Evolutionary conservation across 1,139 yeast species (phyloP).

Genomic region (Pichia sp.): DNA sequence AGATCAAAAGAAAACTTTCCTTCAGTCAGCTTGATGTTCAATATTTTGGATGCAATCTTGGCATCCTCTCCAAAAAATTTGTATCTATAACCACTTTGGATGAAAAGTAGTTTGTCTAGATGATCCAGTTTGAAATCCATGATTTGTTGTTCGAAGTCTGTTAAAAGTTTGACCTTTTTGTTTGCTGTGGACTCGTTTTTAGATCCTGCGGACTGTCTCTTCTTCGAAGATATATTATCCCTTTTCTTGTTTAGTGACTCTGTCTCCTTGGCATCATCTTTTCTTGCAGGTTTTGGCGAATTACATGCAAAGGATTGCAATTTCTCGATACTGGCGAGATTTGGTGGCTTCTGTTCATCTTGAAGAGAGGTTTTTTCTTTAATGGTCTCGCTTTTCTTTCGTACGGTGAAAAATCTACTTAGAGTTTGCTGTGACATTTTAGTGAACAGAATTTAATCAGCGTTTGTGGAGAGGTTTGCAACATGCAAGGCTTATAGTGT

Average conservation of each 20-base stretch:
- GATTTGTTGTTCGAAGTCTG: conserved; percentile 80
- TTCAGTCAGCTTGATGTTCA: conserved; percentile 69
- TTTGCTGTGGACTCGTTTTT: neutral
- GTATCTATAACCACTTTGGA: conserved; percentile 90
- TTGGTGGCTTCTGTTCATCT: neutral
- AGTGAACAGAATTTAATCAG: too few relatives aligned
- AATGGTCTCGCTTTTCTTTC: neutral
- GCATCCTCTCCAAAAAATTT: conserved; percentile 88
- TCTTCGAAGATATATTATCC: neutral
- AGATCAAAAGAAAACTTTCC: conserved; percentile 54
- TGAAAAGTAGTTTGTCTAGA: conserved; percentile 64
- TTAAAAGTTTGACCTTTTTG: conserved; percentile 34
- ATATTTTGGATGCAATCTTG: conserved; percentile 53
- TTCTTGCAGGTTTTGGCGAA: neutral
- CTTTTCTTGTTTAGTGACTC: neutral
- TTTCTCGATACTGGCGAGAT: neutral
- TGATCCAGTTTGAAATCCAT: conserved; percentile 56
- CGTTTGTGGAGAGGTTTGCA: too few relatives aligned
- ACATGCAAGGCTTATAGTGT: too few relatives aligned
- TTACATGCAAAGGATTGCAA: neutral
- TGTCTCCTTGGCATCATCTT: too few relatives aligned
- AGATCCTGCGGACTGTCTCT: neutral
- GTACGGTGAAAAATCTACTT: conserved; percentile 22
- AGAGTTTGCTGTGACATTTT: conserved; percentile 14
- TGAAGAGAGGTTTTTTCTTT: neutral